Evolutionary conservation across 192 early-diverging fungal species (phyloP), one percentile per base, ranked within the genome.

Genomic region (Gryganskiella cystojenkinii): DNA sequence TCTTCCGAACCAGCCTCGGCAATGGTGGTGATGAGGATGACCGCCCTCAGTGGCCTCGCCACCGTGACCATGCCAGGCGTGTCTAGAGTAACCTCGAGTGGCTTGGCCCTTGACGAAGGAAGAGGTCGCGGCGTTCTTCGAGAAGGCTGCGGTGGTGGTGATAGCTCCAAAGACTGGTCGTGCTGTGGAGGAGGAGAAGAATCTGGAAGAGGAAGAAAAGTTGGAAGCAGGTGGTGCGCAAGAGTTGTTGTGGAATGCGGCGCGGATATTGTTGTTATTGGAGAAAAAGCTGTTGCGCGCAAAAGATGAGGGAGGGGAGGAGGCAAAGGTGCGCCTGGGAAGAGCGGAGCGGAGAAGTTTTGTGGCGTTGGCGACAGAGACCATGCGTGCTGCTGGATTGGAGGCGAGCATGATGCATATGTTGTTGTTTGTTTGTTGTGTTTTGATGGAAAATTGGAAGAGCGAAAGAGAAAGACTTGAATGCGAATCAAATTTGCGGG

Each of bases 311-410:
- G 52, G 2, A 17, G 69, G 20, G 24, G 55, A 24, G 31, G 53
- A 56, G 52, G 70, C 28, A 22, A 71, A 57, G 3, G 70, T 33
- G 8, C 61, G 61, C 9, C 60, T 55, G 1, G 69, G 54, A 11
- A 63, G 17, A 19, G 69, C 33, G 37, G 7, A 9, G 11, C 55
- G 60, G 25, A 62, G 33, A 28, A 71, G 53, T 30, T 40, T 40
- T 17, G 61, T 43, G 9, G 70, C 70, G 28, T 71, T 71, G 54
- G 49, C 45, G 45, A 71, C 54, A 19, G 61, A 71, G 25, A 71
- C 13, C 4, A 71, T n/a, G 13, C 70, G 70, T 2, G 58, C 35
- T 14, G 59, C 30, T 53, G 47, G 58, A 20, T 22, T 46, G 33
- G 58, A 55, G 22, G 47, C 22, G 6, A 58, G 14, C 66, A 68